Conservation (phyloP, 345 rosid genomes). For the Cardiospermum halicacabum region DNA sequence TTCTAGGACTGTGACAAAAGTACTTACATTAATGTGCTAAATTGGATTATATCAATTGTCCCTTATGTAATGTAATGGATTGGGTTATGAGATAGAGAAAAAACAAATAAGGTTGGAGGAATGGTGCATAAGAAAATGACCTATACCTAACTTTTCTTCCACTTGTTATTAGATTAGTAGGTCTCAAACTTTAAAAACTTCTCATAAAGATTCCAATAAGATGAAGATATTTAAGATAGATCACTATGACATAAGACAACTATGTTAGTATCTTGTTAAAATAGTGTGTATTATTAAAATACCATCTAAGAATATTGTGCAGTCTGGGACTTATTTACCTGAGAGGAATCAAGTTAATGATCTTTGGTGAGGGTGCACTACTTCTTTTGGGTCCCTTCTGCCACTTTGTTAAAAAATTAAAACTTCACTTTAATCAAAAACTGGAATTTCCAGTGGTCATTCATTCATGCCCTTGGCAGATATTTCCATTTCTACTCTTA, state of each 20-base stretch:
- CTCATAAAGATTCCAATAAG: constrained; percentile 6
- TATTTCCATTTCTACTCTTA: not conserved
- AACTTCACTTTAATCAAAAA: not conserved
- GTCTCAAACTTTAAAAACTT: constrained; percentile 8
- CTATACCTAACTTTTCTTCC: constrained; percentile 34
- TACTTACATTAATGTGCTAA: not conserved
- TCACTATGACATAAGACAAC: constrained; percentile 9
- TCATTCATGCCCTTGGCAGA: not conserved
- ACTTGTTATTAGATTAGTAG: constrained; percentile 16
- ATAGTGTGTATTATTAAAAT: constrained; percentile 6
- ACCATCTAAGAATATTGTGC: not conserved
- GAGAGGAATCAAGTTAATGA: not conserved
- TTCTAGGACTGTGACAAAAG: not conserved
- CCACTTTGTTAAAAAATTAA: not conserved
- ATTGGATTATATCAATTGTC: not conserved
- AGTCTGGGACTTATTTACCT: constrained; percentile 7
- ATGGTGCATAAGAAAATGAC: constrained; percentile 26
- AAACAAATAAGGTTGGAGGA: constrained; percentile 21
- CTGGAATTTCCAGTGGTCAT: not conserved
- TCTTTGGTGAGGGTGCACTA: not conserved
- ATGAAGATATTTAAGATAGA: constrained; percentile 7
- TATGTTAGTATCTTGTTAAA: constrained; percentile 9
- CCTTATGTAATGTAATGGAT: constrained; percentile 1
- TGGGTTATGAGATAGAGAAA: constrained; percentile 1
- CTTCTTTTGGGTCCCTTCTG: not conserved